A percentile compares a stretch with the other conserved stretches of the same genome.
Evolutionary conservation across 352 stramenopile genomes (phyloP).

Genomic region (Phytophthora melonis): DNA sequence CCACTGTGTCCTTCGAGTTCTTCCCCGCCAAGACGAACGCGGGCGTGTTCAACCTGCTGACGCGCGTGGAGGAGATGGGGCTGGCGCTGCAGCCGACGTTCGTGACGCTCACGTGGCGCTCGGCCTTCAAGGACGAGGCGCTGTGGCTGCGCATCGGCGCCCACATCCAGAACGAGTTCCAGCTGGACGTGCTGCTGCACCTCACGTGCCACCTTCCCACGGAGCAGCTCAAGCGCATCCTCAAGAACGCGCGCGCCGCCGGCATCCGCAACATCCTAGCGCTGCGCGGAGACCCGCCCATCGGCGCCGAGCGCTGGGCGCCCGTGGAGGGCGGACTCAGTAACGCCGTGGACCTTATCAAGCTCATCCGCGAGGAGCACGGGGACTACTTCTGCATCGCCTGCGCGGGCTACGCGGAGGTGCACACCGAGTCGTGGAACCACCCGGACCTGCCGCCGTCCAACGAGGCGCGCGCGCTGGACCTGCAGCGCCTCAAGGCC

Average conservation of each 20-base stretch:
- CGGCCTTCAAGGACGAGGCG: slow-evolving; percentile 89
- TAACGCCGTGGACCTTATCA: slow-evolving; percentile 97
- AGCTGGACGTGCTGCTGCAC: slow-evolving; percentile 84
- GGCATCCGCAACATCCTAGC: slow-evolving; percentile 99
- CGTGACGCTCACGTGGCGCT: slow-evolving; percentile 91
- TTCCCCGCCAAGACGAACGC: slow-evolving; percentile 90
- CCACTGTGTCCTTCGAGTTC: slow-evolving; percentile 89
- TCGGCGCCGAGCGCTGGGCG: slow-evolving; percentile 90
- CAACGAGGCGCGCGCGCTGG: slow-evolving; percentile 74
- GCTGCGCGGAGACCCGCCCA: slow-evolving; percentile 96
- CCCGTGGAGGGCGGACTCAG: slow-evolving; percentile 90
- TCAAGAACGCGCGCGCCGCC: slow-evolving; percentile 71
- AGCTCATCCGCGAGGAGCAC: slow-evolving; percentile 96
- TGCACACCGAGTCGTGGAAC: slow-evolving; percentile 89
- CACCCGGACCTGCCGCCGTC: slow-evolving; percentile 84
- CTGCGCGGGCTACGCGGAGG: slow-evolving; percentile 98
- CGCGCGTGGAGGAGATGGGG: slow-evolving; percentile 89
- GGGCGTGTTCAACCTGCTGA: slow-evolving; percentile 86
- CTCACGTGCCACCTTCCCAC: slow-evolving; percentile 82
- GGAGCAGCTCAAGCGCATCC: slow-evolving; percentile 70
- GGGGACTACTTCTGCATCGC: slow-evolving; percentile 97
- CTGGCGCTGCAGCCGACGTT: slow-evolving; percentile 87
- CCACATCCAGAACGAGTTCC: slow-evolving; percentile 90
- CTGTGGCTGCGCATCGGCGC: slow-evolving; percentile 91
- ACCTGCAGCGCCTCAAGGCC: slow-evolving; percentile 98